Conservation (phyloP, 1,284 basidiomycete species). For the Sanghuangporus sanghuang region DNA sequence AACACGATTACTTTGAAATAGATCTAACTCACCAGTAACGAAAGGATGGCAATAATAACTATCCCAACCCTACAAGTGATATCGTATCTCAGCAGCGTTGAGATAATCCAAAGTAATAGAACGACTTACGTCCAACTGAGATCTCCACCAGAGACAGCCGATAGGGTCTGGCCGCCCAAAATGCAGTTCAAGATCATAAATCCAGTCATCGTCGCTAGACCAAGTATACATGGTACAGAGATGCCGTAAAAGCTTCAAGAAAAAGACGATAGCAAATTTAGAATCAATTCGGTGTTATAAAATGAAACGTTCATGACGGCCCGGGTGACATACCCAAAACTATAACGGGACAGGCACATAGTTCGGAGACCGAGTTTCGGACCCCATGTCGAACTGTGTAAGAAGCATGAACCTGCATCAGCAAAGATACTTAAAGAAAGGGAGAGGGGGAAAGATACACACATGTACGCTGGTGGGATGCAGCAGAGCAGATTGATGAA, state of each 20-base stretch:
- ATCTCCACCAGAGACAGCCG: slow-evolving; percentile 60
- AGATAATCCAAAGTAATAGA: background rate
- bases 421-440: too few species aligned
- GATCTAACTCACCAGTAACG: slow-evolving; percentile 53
- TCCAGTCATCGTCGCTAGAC: slow-evolving; percentile 60
- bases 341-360: slow-evolving; percentile 78
- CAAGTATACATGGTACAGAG: slow-evolving; percentile 59
- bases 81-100: background rate
- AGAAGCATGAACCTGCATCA: too few species aligned
- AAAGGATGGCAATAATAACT: slow-evolving; percentile 75
- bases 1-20: background rate
- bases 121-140: slow-evolving; percentile 64
- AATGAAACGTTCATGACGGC: background rate
- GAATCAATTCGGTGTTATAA: background rate
- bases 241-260: slow-evolving; percentile 56
- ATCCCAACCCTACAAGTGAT: slow-evolving; percentile 68
- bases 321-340: slow-evolving; percentile 55
- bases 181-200: slow-evolving; percentile 78
- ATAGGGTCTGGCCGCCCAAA: slow-evolving; percentile 73
- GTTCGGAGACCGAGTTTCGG: slow-evolving; percentile 83
- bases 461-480: slow-evolving; percentile 56
- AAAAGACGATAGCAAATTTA: background rate
- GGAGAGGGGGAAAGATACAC: slow-evolving; percentile 24
- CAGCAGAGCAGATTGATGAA: slow-evolving; percentile 69
- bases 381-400: slow-evolving; percentile 74